A percentile compares a stretch with the other conserved stretches of the same genome.
These are phyloP conservation scores for Pleurozium schreberi DNA, from an alignment of 225 moss, liverwort and hornwort genomes.

Conservation along the genomic window DNA sequence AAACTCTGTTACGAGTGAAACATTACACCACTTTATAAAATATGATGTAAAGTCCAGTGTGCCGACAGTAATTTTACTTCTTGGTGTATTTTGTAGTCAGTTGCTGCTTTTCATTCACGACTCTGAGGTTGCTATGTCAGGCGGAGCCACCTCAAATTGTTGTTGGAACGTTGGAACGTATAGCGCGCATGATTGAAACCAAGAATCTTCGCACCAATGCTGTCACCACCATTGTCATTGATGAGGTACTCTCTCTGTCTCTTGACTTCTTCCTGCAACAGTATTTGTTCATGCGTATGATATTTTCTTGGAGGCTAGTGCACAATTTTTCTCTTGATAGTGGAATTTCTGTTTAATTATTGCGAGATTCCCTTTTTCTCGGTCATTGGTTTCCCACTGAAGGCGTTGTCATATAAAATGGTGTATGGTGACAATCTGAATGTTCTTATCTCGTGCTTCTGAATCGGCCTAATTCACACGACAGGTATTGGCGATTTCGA, in stretches of 20 bases:
- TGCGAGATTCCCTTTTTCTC: background rate
- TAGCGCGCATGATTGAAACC: conserved; percentile 76
- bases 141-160: conserved; percentile 94
- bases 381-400: background rate
- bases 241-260: conserved; percentile 52
- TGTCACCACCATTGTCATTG: conserved; percentile 74
- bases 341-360: background rate
- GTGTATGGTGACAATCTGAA: background rate
- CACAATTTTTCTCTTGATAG: background rate
- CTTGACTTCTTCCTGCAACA: background rate
- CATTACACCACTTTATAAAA: background rate
- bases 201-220: conserved; percentile 76
- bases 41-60: background rate
- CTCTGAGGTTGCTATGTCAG: conserved; percentile 11
- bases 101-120: background rate
- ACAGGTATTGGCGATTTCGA: background rate
- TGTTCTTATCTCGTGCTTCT: background rate
- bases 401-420: background rate
- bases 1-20: background rate
- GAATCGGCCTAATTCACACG: background rate
- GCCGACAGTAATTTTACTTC: background rate
- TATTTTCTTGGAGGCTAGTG: background rate
- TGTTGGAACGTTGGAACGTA: conserved; percentile 83
- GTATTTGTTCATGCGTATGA: background rate
- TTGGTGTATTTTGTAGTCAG: background rate